Evolutionary conservation across 1,284 basidiomycete species (phyloP), one percentile per base, ranked within the genome.

Genomic region (Cryptococcus sp.): DNA sequence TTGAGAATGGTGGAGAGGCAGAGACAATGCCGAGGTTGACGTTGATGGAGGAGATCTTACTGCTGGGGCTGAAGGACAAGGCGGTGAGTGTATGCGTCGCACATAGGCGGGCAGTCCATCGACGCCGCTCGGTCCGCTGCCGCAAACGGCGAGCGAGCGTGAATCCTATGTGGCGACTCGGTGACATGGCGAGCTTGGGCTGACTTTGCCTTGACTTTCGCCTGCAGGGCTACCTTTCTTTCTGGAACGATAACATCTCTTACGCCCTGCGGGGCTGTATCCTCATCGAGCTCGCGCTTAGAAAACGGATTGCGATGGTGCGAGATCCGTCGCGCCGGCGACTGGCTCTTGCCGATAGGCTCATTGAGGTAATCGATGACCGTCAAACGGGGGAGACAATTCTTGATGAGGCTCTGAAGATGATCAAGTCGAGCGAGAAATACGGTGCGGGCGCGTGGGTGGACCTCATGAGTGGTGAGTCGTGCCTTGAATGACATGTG

Each of bases 201-300:
- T 24, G 16, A 24, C 45, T 23, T 3, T 28, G 16, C 23, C 16
- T 2, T 49, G 38, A 36, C 37, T 12, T 38, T 33, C 3, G 50
- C 33, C 12, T 38, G 1, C 65, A 92, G 88, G 91, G 91, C 43
- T 94, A 94, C 74, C 84, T 95, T 18, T 93, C 91, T 1, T 95
- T 96, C 76, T 95, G 91, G 92, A 97, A 97, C 76, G 93, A 97
- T 80, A 96, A 95, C 78, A 97, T 96, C 64, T 95, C 91, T 0
- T 97, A 97, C 76, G 91, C 93, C 13, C 82, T 97, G 2, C 84
- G 93, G 18, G 93, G 93, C 3, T 96, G 93, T 75, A 96, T 97
- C 69, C 83, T 97, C 61, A 87, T 96, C 57, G 93, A 97, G 75
- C 86, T 97, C 55, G 92, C 93, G 0, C 83, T 97, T 15, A 84